Evolutionary conservation across 345 rosid species (phyloP), one percentile per base, ranked within the genome.

Genomic region (Euphorbia peplus): DNA sequence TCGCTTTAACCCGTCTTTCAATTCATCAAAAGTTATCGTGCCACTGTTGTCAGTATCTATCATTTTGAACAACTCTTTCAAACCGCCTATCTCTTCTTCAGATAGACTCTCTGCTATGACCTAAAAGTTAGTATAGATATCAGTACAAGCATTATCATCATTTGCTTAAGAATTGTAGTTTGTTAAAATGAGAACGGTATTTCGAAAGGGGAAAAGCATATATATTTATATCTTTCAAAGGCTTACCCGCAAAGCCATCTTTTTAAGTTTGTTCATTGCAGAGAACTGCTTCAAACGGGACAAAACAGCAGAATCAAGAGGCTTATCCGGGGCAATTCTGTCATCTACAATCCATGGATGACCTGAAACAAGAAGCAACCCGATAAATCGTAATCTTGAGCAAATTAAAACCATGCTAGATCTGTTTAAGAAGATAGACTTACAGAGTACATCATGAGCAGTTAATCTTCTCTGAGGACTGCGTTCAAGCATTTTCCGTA

Each of bases 341-440:
- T 86, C 96, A 76, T 87, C 96, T 75, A 87, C 83, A 58, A 90
- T 84, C 96, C 96, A 90, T 0, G 92, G 90, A 55, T 87, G 90
- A 76, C 96, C 96, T 90, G 78, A 11, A 12, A 16, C 22, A 57
- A 64, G 44, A 68, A 47, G 61, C 32, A 51, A 24, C 46, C 64
- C 58, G 59, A 46, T 55, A 58, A n/a, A n/a, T 14, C 47, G 42
- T 14, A 16, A 44, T 7, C 24, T 8, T 26, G 37, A 66, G 62
- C 13, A 13, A 29, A 3, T 54, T 32, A 9, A 52, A 30, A 57
- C 47, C 22, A 28, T 66, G 63, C 44, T 30, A 4, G 2, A 70
- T 63, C 55, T 50, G 48, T 37, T 62, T 39, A 52, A 51, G 65
- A 63, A 19, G 59, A 18, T n/a, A n/a, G 71, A 70, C 88, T 82